Base-by-base conservation (phyloP, 139 green algal genomes). In the Chlorella ohadii region DNA sequence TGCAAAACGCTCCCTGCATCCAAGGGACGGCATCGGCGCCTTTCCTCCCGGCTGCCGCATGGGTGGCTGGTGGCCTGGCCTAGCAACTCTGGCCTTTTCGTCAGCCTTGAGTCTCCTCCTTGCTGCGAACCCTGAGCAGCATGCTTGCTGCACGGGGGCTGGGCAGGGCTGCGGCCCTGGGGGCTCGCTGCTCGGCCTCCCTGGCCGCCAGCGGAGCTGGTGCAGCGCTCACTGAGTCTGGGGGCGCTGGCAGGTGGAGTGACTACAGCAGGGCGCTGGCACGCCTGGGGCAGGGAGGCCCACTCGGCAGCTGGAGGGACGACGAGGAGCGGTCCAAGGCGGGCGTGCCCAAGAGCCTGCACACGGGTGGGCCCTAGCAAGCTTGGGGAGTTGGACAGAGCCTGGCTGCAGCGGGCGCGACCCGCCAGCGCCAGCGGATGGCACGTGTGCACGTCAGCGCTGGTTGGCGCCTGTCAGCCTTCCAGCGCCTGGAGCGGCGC, bases 131-230 rank as follows among this genome's bases (percentile, higher is more conserved):
- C n/a, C 51, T 76, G 70, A 57, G 33, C 38, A 34, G 25, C n/a
- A 76, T 47, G 38, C 38, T 76, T 63, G 72, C 41, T 78, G 72
- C 72, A 64, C 64, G 71, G 27, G 39, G 41, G n/a, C 51, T 80
- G 31, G 47, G 31, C 73, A 44, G 73, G 73, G 47, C 73, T 20
- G 73, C 51, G 0, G 31, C 51, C 73, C n/a, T 56, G 34, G 51
- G 51, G 51, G 51, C 47, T 33, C 73, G 73, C 73, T 47, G 25
- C 17, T 80, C 73, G 31, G 51, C 73, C 51, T 33, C 51, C 17
- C 72, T 78, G 27, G 72, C 72, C 44, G n/a, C 25, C 44, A 22
- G 19, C 19, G 72, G 44, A 25, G 33, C 44, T 15, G 15, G 22
- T 31, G 38, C 68, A 19, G 67, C 36, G 11, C 27, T 66, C 25